phyloP scores from a whole-genome alignment of 169 alveolate species.

The Besnoitia besnoiti region DNA sequence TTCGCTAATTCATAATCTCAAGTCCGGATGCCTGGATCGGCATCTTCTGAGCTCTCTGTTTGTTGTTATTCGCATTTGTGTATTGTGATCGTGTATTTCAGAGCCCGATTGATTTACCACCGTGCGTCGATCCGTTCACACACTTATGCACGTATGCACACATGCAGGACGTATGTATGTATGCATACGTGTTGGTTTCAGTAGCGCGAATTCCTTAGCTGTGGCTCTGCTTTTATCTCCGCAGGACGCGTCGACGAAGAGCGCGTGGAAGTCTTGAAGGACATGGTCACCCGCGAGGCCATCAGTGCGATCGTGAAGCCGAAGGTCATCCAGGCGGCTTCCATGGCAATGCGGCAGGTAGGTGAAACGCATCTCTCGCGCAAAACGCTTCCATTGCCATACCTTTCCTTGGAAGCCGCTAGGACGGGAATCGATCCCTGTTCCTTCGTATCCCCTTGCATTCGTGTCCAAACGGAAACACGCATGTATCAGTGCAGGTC shows the following conservation, averaged over 20 bases:
- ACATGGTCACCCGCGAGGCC: background rate
- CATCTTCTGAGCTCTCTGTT: no score
- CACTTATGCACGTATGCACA: background rate
- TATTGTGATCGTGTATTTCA: no score
- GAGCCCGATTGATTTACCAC: no score
- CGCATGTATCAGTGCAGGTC: no score
- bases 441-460: no score
- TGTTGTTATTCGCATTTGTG: background rate
- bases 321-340: background rate
- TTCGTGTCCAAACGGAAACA: no score
- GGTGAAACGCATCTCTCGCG: no score
- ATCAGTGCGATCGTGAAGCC: background rate
- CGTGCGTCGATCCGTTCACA: background rate
- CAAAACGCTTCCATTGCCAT: no score
- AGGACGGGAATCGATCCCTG: no score
- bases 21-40: no score
- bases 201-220: background rate
- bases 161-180: background rate
- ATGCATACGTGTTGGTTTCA: background rate
- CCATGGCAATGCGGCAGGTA: background rate
- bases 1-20: no score
- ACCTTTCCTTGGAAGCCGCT: no score
- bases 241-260: constrained; percentile 17
- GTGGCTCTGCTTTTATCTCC: background rate
- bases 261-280: constrained; percentile 28